Conservation (phyloP, 306 rosid genomes). For the Acacia confusa region DNA sequence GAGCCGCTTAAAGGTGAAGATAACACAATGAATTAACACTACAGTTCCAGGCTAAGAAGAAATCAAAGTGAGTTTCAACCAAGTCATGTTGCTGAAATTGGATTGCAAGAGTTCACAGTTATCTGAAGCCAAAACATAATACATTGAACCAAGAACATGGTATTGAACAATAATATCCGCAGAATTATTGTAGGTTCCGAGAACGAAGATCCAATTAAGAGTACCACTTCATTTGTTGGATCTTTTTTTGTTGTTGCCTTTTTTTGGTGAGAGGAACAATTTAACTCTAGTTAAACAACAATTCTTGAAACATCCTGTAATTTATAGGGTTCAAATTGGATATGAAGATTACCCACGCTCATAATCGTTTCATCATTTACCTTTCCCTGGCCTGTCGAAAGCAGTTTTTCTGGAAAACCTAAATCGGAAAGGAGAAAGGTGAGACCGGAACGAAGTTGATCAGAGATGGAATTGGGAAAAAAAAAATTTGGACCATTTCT, state of each 20-base stretch:
- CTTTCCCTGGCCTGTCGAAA: neutral
- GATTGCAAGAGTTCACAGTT: neutral
- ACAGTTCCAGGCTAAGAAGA: neutral
- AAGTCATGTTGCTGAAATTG: conserved; percentile 2
- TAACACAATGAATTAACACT: conserved; percentile 21
- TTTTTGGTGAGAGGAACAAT: neutral
- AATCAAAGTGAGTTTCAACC: conserved; percentile 11
- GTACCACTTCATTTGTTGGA: neutral
- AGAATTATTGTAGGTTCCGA: neutral
- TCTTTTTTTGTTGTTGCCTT: too few species aligned
- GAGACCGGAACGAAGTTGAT: neutral
- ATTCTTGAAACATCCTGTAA: neutral
- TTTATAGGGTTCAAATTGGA: neutral
- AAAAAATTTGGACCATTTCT: neutral
- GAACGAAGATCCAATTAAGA: neutral
- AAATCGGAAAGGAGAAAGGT: neutral
- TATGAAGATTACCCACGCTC: too few species aligned
- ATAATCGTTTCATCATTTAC: neutral
- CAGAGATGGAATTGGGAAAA: neutral
- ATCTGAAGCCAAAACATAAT: neutral
- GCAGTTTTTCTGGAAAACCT: neutral
- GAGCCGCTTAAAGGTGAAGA: conserved; percentile 11
- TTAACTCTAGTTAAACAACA: neutral
- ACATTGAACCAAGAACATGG: neutral
- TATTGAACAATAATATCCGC: neutral